Percentiles rank a stretch among this genome's conserved stretches.
phyloP scores from a whole-genome alignment of 2,329 filamentous ascomycete species.

The Phyllosticta paracitricarpa region DNA sequence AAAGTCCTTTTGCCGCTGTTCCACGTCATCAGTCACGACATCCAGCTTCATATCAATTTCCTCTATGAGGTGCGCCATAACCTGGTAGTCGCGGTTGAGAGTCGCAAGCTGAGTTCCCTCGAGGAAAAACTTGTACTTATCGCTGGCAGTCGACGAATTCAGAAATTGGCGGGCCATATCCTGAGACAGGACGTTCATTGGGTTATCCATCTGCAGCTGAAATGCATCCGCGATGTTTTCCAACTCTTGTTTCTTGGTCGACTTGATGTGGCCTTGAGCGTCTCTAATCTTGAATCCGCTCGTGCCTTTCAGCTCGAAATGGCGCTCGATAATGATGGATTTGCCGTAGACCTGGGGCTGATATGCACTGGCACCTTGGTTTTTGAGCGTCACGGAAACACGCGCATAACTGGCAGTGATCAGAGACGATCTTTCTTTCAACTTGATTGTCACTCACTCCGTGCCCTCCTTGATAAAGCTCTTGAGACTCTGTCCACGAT shows the following conservation, averaged over 20 bases:
- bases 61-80: constrained; percentile 71
- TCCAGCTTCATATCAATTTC: constrained; percentile 50
- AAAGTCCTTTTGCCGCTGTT: not conserved
- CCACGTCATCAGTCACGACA: not conserved
- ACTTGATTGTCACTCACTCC: not conserved
- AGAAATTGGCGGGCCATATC: constrained; percentile 92
- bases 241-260: constrained; percentile 74
- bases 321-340: constrained; percentile 80
- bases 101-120: constrained; percentile 90
- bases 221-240: constrained; percentile 93
- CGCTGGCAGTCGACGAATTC: constrained; percentile 66
- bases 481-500: constrained; percentile 81
- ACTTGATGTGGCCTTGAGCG: constrained; percentile 58
- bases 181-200: constrained; percentile 89
- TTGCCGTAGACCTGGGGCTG: constrained; percentile 72
- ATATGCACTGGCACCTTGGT: constrained; percentile 75
- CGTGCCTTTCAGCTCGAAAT: constrained; percentile 65
- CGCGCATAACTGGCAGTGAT: not conserved
- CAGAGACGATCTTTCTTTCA: not conserved
- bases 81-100: constrained; percentile 79
- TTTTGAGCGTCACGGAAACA: constrained; percentile 70
- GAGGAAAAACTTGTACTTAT: constrained; percentile 96
- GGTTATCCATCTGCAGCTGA: constrained; percentile 89
- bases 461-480: constrained; percentile 73
- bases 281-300: constrained; percentile 85